Evolutionary conservation across 176 grass and related monocot genomes (phyloP).

Genomic region (Pontederia paniculata): DNA sequence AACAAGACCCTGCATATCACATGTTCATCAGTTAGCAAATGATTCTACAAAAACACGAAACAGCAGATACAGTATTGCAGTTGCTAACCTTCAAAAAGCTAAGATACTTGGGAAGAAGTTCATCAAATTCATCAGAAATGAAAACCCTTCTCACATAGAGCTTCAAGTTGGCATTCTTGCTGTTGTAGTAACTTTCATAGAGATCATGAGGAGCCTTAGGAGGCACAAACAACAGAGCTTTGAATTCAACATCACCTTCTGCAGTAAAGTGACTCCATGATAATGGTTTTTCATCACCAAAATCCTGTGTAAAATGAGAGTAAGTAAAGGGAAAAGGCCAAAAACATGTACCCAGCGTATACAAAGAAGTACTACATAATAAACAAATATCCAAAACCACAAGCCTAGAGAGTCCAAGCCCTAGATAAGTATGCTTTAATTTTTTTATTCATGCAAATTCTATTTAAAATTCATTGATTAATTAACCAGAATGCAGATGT

Average conservation of each 20-base stretch:
- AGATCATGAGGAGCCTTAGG: conserved; percentile 89
- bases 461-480: too few species aligned
- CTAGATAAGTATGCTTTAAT: too few species aligned
- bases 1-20: conserved; percentile 56
- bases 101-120: conserved; percentile 87
- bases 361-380: background rate
- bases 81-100: conserved; percentile 78
- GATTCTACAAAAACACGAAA: background rate
- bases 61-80: background rate
- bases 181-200: conserved; percentile 96
- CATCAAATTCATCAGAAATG: conserved; percentile 97
- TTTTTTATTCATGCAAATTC: too few species aligned
- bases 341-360: background rate
- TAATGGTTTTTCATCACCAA: conserved; percentile 76
- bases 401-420: too few species aligned
- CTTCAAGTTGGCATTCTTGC: conserved; percentile 82
- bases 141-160: conserved; percentile 95
- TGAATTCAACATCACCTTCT: conserved; percentile 96
- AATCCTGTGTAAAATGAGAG: conserved; percentile 44
- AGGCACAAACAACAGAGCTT: conserved; percentile 84
- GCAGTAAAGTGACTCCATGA: conserved; percentile 85
- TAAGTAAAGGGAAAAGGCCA: background rate
- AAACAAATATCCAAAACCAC: background rate
- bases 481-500: too few species aligned
- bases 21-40: too few species aligned